A percentile compares a stretch with the other conserved stretches of the same genome.
Evolutionary conservation across 176 grass and related monocot species (phyloP).

Genomic region (Elymus sibiricus): DNA sequence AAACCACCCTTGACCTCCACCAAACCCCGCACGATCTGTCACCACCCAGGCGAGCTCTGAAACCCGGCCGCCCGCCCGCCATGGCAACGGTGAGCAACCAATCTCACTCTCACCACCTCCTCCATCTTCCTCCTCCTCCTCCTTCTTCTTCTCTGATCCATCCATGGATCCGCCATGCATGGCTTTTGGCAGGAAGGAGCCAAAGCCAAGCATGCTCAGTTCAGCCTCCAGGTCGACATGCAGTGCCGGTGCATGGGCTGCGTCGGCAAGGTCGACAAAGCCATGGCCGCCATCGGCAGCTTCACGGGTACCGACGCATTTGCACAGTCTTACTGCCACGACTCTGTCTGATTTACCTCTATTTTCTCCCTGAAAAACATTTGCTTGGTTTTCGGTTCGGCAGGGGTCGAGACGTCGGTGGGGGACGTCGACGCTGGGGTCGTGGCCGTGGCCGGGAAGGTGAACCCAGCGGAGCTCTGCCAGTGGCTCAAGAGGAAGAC

Average conservation of each 20-base stretch:
- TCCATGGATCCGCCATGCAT: background rate
- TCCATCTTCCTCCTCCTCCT: no score
- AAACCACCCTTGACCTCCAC: background rate
- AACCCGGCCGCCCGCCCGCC: background rate
- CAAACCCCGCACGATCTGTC: background rate
- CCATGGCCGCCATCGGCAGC: conserved; percentile 25
- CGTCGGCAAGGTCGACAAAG: conserved; percentile 36
- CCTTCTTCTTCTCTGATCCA: background rate
- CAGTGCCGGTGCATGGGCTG: conserved; percentile 40
- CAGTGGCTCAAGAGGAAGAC: conserved; percentile 41
- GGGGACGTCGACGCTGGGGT: conserved; percentile 23
- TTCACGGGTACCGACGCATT: background rate
- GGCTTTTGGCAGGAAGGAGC: conserved; percentile 17
- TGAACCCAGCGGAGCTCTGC: conserved; percentile 20
- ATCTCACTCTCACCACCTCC: background rate
- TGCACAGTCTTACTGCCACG: background rate
- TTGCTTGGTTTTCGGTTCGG: background rate
- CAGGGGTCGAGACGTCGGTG: conserved; percentile 20
- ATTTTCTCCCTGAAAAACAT: background rate
- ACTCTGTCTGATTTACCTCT: background rate
- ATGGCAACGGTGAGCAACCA: conserved; percentile 23
- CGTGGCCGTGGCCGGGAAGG: conserved; percentile 27
- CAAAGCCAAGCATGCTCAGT: background rate
- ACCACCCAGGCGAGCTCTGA: background rate
- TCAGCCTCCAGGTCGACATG: conserved; percentile 34